A percentile compares a stretch with the other conserved stretches of the same genome.
phyloP scores from a whole-genome alignment of 2,329 filamentous ascomycete species.

The Penicillium sp. region DNA sequence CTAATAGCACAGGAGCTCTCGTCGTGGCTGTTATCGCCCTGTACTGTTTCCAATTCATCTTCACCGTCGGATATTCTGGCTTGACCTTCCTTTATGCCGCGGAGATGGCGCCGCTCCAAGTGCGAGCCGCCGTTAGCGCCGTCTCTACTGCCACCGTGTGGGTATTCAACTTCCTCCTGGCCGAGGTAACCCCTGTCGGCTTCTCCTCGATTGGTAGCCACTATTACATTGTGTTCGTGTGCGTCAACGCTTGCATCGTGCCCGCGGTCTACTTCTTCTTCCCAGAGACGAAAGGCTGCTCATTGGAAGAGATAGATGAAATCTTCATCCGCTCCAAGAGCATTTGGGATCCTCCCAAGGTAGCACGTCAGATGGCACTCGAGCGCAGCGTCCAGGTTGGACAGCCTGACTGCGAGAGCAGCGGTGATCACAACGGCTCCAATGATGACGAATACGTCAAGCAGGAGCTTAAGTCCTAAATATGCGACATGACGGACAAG shows the following conservation, averaged over 20 bases:
- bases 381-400: neutral
- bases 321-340: constrained; percentile 36
- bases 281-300: constrained; percentile 40
- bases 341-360: constrained; percentile 26
- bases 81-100: constrained; percentile 61
- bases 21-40: constrained; percentile 57
- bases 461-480: neutral
- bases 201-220: constrained; percentile 48
- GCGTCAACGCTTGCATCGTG: constrained; percentile 36
- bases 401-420: constrained; percentile 9
- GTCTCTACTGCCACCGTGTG: constrained; percentile 51
- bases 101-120: constrained; percentile 50
- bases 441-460: constrained; percentile 1
- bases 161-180: constrained; percentile 40
- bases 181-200: constrained; percentile 38
- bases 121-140: constrained; percentile 52
- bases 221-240: constrained; percentile 47
- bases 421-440: constrained; percentile 6
- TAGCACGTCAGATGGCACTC: constrained; percentile 20
- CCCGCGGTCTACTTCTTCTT: constrained; percentile 39
- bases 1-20: constrained; percentile 46
- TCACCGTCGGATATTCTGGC: constrained; percentile 59
- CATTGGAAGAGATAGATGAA: constrained; percentile 41
- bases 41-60: constrained; percentile 61
- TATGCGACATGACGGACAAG: neutral